These are phyloP conservation scores for Aspergillus caelatus DNA, from an alignment of 2,329 filamentous ascomycete genomes.

Conservation along the genomic window DNA sequence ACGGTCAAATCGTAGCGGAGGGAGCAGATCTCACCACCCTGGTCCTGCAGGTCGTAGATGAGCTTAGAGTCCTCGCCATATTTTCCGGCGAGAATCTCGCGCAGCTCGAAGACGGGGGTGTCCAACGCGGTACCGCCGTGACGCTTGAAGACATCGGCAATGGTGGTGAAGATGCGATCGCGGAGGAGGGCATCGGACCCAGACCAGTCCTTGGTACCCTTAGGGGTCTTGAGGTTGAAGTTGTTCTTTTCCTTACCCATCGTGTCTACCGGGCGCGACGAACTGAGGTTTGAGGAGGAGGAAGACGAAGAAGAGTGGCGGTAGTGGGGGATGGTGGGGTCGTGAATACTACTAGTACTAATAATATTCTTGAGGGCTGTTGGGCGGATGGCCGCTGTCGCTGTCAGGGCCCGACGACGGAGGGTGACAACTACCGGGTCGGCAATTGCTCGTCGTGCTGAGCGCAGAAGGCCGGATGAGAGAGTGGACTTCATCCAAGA, in stretches of 20 bases:
- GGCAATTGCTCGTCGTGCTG: constrained; percentile 1
- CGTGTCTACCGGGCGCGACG: constrained; percentile 1
- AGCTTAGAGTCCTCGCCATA: constrained; percentile 92
- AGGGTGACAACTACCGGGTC: background rate
- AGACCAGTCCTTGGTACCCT: constrained; percentile 87
- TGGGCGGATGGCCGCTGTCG: constrained; percentile 2
- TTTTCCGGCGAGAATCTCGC: constrained; percentile 84
- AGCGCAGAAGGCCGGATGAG: background rate
- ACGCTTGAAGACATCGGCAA: constrained; percentile 78
- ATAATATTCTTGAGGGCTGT: constrained; percentile 2
- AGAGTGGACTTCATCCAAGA: background rate
- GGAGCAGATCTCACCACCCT: constrained; percentile 82
- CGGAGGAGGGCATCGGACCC: constrained; percentile 78
- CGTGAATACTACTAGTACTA: background rate
- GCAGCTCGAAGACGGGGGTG: constrained; percentile 82
- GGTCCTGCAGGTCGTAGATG: constrained; percentile 86
- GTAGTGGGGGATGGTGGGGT: constrained; percentile 7
- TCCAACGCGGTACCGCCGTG: constrained; percentile 80
- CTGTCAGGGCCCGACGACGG: constrained; percentile 1
- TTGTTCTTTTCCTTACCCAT: constrained; percentile 3
- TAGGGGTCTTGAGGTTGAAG: constrained; percentile 82
- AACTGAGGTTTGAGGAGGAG: background rate
- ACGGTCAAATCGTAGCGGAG: constrained; percentile 87
- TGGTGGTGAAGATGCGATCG: constrained; percentile 76
- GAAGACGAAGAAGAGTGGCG: constrained; percentile 5